Percentiles rank a stretch among this genome's conserved stretches.
phyloP scores from a whole-genome alignment of 1,284 basidiomycete genomes.

The Naganishia albida region DNA sequence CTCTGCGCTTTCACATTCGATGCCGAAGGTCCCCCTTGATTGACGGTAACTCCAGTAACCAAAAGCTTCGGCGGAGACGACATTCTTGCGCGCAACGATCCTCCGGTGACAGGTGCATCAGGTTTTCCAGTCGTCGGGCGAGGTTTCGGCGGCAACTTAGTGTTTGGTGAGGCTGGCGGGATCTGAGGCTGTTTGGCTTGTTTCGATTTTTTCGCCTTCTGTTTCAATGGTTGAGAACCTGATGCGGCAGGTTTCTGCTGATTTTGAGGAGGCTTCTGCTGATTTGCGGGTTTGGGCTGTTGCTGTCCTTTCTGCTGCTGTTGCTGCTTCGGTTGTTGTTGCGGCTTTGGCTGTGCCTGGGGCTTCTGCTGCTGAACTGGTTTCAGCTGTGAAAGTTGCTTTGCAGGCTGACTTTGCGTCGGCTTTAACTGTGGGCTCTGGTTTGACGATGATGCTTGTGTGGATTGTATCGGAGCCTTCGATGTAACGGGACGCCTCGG shows the following conservation, averaged over 20 bases:
- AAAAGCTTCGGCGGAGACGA: constrained; percentile 20
- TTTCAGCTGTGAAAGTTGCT: not conserved
- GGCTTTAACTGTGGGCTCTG: too few relatives aligned
- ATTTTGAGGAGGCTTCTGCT: not conserved
- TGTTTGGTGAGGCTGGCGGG: not conserved
- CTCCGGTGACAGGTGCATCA: not conserved
- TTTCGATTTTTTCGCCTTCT: constrained; percentile 12
- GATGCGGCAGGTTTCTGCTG: not conserved
- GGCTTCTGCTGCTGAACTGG: not conserved
- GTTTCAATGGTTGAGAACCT: not conserved
- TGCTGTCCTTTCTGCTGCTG: not conserved
- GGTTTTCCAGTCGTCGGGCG: not conserved
- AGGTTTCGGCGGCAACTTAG: constrained; percentile 7
- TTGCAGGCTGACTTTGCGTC: too few relatives aligned
- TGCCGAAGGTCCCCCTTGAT: too few relatives aligned
- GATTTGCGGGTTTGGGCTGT: constrained; percentile 3
- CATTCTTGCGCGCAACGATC: constrained; percentile 5
- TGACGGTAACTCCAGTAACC: not conserved
- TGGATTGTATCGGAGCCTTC: too few relatives aligned
- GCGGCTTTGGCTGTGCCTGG: not conserved
- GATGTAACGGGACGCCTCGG: too few relatives aligned
- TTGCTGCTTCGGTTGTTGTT: constrained; percentile 2
- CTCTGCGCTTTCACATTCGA: not conserved
- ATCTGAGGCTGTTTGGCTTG: not conserved
- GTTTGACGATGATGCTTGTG: too few relatives aligned